Percentiles rank a stretch among this genome's conserved stretches.
phyloP scores from a whole-genome alignment of 179 eudicot species.

The Spergularia azorica region DNA sequence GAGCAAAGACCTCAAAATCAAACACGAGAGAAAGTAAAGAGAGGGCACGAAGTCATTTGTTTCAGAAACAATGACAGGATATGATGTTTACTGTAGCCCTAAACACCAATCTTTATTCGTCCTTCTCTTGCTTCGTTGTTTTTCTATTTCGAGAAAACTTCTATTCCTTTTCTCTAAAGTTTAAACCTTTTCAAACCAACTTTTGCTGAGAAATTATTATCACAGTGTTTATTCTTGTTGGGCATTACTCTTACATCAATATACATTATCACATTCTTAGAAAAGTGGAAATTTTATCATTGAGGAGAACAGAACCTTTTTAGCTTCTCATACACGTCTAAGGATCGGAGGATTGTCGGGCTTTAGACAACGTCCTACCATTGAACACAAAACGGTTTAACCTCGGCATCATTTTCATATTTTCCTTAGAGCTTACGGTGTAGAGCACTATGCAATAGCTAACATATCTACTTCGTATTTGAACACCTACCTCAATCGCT shows the following conservation, averaged over 20 bases:
- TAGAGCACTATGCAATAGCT: too few relatives aligned
- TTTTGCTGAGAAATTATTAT: conserved; percentile 14
- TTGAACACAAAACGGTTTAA: too few relatives aligned
- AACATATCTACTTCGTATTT: too few relatives aligned
- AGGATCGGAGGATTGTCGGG: too few relatives aligned
- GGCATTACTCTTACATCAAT: not conserved
- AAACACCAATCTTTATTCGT: not conserved
- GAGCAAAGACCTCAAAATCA: too few relatives aligned
- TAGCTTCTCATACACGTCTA: too few relatives aligned
- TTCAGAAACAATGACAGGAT: conserved; percentile 9
- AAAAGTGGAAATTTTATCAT: too few relatives aligned
- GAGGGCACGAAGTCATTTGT: not conserved
- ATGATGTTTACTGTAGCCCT: conserved; percentile 13
- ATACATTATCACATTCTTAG: not conserved
- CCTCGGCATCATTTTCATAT: too few relatives aligned
- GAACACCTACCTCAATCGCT: too few relatives aligned
- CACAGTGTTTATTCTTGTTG: not conserved
- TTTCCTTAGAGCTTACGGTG: too few relatives aligned
- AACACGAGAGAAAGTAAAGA: not conserved
- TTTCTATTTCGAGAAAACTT: conserved; percentile 10
- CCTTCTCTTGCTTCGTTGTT: conserved; percentile 10
- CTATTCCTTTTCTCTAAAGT: not conserved
- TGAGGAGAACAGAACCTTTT: too few relatives aligned
- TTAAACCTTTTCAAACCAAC: conserved; percentile 3
- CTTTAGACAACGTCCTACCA: too few relatives aligned